A percentile compares a stretch with the other conserved stretches of the same genome.
These are phyloP conservation scores for Nicotiana attenuata DNA, from an alignment of 257 asterid species.

Conservation along the genomic window DNA sequence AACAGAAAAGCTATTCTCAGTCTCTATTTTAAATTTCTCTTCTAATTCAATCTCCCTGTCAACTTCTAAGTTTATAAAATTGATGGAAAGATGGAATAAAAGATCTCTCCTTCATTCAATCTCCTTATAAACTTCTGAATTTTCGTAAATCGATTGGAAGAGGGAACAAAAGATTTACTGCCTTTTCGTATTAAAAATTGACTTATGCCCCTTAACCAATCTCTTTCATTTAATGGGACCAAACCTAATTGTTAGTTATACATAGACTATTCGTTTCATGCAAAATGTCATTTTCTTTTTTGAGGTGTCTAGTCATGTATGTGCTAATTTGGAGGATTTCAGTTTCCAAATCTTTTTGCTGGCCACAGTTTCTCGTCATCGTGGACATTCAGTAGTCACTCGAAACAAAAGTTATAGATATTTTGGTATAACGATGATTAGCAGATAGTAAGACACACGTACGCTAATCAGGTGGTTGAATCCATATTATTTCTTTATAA, in stretches of 20 bases:
- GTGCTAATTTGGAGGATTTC: background rate
- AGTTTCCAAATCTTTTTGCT: background rate
- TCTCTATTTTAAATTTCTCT: no score
- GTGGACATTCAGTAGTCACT: background rate
- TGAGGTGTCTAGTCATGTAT: background rate
- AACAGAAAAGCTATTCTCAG: background rate
- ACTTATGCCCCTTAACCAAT: background rate
- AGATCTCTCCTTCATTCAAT: no score
- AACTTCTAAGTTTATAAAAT: no score
- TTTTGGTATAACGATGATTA: background rate
- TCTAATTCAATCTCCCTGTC: no score
- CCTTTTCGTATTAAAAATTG: no score
- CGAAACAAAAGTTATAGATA: background rate
- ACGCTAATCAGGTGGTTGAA: background rate
- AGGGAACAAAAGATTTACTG: no score
- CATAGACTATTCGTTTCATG: background rate
- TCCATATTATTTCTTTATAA: background rate
- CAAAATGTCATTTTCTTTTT: background rate
- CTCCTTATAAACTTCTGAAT: no score
- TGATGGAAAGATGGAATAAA: no score
- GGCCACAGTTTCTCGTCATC: background rate
- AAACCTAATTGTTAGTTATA: background rate
- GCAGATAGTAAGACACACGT: background rate
- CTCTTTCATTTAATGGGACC: background rate
- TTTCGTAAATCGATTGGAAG: no score